A percentile compares a stretch with the other conserved stretches of the same genome.
phyloP scores from a whole-genome alignment of 2,329 filamentous ascomycete genomes.

The Ophiostoma australiae region DNA sequence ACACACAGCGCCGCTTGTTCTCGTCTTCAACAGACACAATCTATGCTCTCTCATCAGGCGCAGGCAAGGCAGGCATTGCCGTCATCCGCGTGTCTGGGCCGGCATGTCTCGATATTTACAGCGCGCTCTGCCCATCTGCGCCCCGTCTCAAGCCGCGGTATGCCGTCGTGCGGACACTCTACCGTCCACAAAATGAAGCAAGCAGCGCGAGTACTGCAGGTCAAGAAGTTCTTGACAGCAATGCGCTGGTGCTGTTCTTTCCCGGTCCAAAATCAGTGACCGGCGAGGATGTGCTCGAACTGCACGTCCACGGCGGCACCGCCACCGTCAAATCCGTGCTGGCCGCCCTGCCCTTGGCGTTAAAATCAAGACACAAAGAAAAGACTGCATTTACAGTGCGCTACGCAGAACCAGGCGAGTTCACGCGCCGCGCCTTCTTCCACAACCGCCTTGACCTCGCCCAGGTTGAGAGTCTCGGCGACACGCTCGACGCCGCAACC shows the following conservation, averaged over 20 bases:
- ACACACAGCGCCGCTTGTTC: neutral
- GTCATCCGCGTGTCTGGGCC: slow-evolving; percentile 83
- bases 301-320: slow-evolving; percentile 89
- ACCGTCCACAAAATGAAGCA: slow-evolving; percentile 41
- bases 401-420: slow-evolving; percentile 82
- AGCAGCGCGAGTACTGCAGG: neutral
- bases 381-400: neutral
- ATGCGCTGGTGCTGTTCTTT: slow-evolving; percentile 78
- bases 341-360: slow-evolving; percentile 58
- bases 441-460: slow-evolving; percentile 81
- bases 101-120: slow-evolving; percentile 59
- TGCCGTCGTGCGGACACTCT: slow-evolving; percentile 71
- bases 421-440: slow-evolving; percentile 86
- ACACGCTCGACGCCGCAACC: slow-evolving; percentile 65
- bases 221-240: slow-evolving; percentile 65
- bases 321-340: slow-evolving; percentile 86
- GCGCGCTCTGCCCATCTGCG: slow-evolving; percentile 46
- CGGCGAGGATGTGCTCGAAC: slow-evolving; percentile 84
- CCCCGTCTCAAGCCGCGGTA: slow-evolving; percentile 45
- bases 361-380: neutral
- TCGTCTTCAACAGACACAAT: slow-evolving; percentile 55
- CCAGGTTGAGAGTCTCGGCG: slow-evolving; percentile 67
- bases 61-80: slow-evolving; percentile 83
- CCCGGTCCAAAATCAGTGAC: slow-evolving; percentile 77
- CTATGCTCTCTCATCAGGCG: slow-evolving; percentile 83